Evolutionary conservation across 129 eudicot genomes (phyloP), one percentile per base, ranked within the genome.

Genomic region (Flaveria bidentis): DNA sequence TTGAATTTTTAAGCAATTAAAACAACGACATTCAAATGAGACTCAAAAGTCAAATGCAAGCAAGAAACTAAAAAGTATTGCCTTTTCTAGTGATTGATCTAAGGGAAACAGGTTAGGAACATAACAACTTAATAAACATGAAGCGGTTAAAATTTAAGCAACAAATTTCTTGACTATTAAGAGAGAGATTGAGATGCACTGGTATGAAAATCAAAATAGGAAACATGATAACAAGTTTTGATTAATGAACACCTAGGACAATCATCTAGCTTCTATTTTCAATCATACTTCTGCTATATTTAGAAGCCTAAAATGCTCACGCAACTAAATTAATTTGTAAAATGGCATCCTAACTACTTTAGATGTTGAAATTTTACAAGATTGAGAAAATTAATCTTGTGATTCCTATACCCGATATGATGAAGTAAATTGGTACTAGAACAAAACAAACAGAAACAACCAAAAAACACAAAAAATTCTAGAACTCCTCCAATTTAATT

Each of bases 51-150:
- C 70, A 9, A 7, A 74, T 60, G 42, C 25, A 12, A 74, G 51
- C 15, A 56, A 25, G 5, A 4, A 57, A 22, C 15, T 7, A 9
- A 7, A 39, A 18, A 1, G 13, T 20, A 10, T 42, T 23, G 25
- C 9, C 11, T 44, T 50, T 73, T 23, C 9, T 73, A 57, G 78
- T 74, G 23, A 74, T 26, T 51, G 41, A 60, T 46, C 16, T 42
- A 74, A 60, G 44, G 9, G 52, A 18, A 42, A 2, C 44, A 57
- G 3, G 15, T 41, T 4, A 13, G 68, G 39, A 36, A 28, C 28
- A 13, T 9, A 60, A 4, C 3, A 25, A 60, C 17, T 42, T 44
- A 0, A 46, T 28, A 10, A 58, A 74, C 22, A 74, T 58, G 69
- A 25, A 25, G 68, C 57, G 23, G 25, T 18, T 74, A 18, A 50